Evolutionary conservation across 805 yeast genomes (phyloP).

Genomic region (Pichia heedii): DNA sequence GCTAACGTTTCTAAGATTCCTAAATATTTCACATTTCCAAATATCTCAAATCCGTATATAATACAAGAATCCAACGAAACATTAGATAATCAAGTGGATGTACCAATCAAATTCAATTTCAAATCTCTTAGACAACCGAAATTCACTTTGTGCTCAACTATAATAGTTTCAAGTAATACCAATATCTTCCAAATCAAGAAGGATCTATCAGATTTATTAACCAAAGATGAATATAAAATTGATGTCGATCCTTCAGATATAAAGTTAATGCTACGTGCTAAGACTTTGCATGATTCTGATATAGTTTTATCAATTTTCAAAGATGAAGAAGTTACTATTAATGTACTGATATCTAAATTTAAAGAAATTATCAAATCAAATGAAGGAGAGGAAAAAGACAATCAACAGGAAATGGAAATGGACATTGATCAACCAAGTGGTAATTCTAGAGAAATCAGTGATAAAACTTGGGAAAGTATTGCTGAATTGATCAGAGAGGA

Average conservation of each 20-base stretch:
- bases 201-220: constrained; percentile 24
- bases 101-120: constrained; percentile 21
- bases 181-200: constrained; percentile 20
- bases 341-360: constrained; percentile 12
- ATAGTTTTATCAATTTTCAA: constrained; percentile 16
- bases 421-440: not conserved
- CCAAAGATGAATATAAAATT: constrained; percentile 17
- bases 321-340: constrained; percentile 5
- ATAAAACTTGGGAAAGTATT: not conserved
- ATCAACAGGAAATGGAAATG: not conserved
- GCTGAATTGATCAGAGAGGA: not conserved
- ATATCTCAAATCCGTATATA: constrained; percentile 2
- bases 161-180: not conserved
- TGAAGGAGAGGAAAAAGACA: not conserved
- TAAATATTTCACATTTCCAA: constrained; percentile 4
- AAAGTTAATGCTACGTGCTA: constrained; percentile 41
- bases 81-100: not conserved
- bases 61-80: not conserved
- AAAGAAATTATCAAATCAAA: not conserved
- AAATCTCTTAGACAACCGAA: constrained; percentile 71
- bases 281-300: constrained; percentile 39
- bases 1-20: not conserved
- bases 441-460: not conserved
- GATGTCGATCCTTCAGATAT: constrained; percentile 28
- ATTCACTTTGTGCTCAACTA: constrained; percentile 28